These are phyloP conservation scores for Colletotrichum sp. DNA, from an alignment of 2,329 filamentous ascomycete species.

Conservation along the genomic window DNA sequence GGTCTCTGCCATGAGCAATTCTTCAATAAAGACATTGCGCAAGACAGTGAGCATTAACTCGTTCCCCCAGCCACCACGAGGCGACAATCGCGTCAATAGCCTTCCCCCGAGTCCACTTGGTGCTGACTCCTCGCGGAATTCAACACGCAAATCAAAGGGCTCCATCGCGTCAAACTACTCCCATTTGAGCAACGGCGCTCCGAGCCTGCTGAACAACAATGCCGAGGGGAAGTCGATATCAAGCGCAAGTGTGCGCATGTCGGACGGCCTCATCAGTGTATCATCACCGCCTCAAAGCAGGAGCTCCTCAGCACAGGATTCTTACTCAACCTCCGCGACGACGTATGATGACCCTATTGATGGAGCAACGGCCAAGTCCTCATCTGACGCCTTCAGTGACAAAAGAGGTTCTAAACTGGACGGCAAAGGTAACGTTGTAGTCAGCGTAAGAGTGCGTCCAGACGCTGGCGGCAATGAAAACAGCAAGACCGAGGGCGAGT, in stretches of 20 bases:
- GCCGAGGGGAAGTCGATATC: constrained; percentile 77
- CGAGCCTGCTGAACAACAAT: constrained; percentile 79
- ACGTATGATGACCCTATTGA: constrained; percentile 84
- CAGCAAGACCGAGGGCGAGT: constrained; percentile 74
- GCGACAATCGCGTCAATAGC: constrained; percentile 61
- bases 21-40: constrained; percentile 72
- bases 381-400: constrained; percentile 32
- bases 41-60: constrained; percentile 93
- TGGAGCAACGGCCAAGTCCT: constrained; percentile 37
- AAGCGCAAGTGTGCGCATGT: constrained; percentile 65
- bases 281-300: constrained; percentile 87
- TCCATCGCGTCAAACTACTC: constrained; percentile 56
- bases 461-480: constrained; percentile 70
- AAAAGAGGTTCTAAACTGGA: constrained; percentile 64
- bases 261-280: constrained; percentile 76
- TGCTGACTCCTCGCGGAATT: constrained; percentile 49
- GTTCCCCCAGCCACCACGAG: constrained; percentile 87
- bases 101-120: constrained; percentile 66
- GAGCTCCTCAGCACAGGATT: constrained; percentile 90
- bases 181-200: constrained; percentile 52
- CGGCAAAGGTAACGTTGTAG: constrained; percentile 90
- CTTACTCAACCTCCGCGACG: constrained; percentile 88
- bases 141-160: constrained; percentile 57
- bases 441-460: constrained; percentile 92
- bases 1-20: constrained; percentile 55